Base-by-base conservation (phyloP, 148 eudicot genomes). In the Cornus kousa region DNA sequence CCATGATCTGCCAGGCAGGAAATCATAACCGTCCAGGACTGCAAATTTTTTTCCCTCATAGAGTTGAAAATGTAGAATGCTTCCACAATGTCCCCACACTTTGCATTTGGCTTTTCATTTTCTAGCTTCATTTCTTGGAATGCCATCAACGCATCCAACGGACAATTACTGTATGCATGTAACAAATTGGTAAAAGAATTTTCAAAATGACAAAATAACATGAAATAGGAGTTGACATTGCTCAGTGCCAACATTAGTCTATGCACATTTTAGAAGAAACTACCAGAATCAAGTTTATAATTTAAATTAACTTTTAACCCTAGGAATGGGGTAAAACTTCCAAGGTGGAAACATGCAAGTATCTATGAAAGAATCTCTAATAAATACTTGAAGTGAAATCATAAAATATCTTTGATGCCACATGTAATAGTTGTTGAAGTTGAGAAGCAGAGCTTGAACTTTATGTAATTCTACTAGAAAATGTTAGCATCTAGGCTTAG, bases 1-100 rank as follows among this genome's bases (percentile, higher is more conserved):
- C 89, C 89, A 70, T 85, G 50, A 75, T 80, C 80, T 9, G 89
- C 86, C 40, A 82, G 77, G 37, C 80, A 78, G 28, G 87, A 85
- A 68, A 87, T 85, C 87, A 85, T 87, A 55, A 80, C 74, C 1
- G 89, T 82, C 87, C 84, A 85, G 33, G 86, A 78, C 46, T 85
- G 85, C 68, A 85, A 77, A 73, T 87, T 85, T 80, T 76, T 87
- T n/a, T 74, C 80, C 9, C 23, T 32, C 80, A 85, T 78, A 35
- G 82, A 82, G 35, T 70, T 78, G 73, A 85, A 87, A 71, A 87
- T 76, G n/a, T 9, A 22, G 60, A 78, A 68, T 37, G 87, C 87
- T 75, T 76, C 70, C 9, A 78, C 75, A 43, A 87, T 22, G 79
- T 66, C 68, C 12, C 87, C 89, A 66, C 84, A 87, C 74, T 82